Evolutionary conservation across 192 early-diverging fungal species (phyloP), one percentile per base, ranked within the genome.

Genomic region (Chytriomyces sp.): DNA sequence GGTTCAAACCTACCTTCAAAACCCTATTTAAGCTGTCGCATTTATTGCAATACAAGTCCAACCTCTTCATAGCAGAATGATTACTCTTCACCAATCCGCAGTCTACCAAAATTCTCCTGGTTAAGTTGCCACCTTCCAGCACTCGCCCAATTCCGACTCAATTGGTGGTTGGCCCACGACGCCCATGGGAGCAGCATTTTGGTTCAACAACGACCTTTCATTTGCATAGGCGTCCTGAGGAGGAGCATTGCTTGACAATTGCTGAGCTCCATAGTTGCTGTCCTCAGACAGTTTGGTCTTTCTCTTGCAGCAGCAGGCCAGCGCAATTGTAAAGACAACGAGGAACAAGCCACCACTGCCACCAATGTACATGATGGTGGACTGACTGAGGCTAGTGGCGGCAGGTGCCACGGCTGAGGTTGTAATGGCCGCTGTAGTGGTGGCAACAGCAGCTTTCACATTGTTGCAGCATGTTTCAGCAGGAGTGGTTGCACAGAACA

Each of bases 401-500:
- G 72, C 47, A 20, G 26, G 8, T 7, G 72, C 7, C 5, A 9
- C 26, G 26, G 10, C 63, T 45, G 50, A 10, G 10, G 60, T 16
- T 13, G 44, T 2, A 45, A 48, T 24, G n/a, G 45, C 60, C 16
- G 59, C n/a, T n/a, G 60, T 62, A 45, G 3, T 44, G 0, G 61
- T 45, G 16, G 16, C 57, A 16, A 44, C 28, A 7, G 69, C 44
- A 20, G 69, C 50, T 18, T 53, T 53, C 18, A 23, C 20, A 6
- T 11, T 3, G 53, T 11, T 57, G 53, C 13, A 20, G 11, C 13
- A 13, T 48, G 24, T 4, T 9, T n/a, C 69, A 59, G 50, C 2
- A 3, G 18, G 60, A 9, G 23, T 59, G 53, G 13, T 49, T 10
- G 72, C n/a, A 59, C 72, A 73, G 60, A 62, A 73, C 13, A 28